Evolutionary conservation across 441 rosid genomes (phyloP), one percentile per base, ranked within the genome.

Genomic region (Mallotus japonicus): DNA sequence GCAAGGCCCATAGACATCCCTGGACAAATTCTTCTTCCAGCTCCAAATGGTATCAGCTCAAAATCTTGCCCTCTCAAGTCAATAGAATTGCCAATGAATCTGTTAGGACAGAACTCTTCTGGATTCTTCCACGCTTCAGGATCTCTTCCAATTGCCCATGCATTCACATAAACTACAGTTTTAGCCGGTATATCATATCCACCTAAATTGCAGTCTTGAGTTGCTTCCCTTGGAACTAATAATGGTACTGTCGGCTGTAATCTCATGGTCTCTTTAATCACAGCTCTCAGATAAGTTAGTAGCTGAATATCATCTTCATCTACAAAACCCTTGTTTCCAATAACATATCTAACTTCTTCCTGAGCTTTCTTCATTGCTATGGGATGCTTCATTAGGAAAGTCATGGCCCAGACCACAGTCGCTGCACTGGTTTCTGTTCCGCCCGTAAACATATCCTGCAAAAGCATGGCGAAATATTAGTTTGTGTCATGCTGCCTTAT

Each of bases 221-320:
- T 66, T 19, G 77, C 55, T 65, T 71, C 82, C 57, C 78, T 71
- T 16, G 79, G 79, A 10, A 76, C 0, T 28, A 81, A 57, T 20
- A 83, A 37, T 11, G 82, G 84, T 55, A 1, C 69, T 12, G 70
- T 22, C 0, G 80, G 83, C 56, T 80, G 71, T 44, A 76, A 14
- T 62, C 86, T 76, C 79, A 76, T 32, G 20, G 78, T 72, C 55
- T 76, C 81, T 44, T 78, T 78, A 11, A 78, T 67, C 1, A 78
- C 64, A 14, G 73, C 78, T 56, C 67, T 74, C 32, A 80, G 69
- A 61, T 72, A 74, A 5, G 75, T 62, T 16, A 67, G 55, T 14
- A 32, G n/a, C 9, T 17, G 55, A 17, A 58, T 53, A 22, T 77
- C 76, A 40, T 67, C 77, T 72, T 80, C 79, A 0, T 51, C 20